Evolutionary conservation across 2,329 filamentous ascomycete species (phyloP).

Genomic region (Claviceps spartinae): DNA sequence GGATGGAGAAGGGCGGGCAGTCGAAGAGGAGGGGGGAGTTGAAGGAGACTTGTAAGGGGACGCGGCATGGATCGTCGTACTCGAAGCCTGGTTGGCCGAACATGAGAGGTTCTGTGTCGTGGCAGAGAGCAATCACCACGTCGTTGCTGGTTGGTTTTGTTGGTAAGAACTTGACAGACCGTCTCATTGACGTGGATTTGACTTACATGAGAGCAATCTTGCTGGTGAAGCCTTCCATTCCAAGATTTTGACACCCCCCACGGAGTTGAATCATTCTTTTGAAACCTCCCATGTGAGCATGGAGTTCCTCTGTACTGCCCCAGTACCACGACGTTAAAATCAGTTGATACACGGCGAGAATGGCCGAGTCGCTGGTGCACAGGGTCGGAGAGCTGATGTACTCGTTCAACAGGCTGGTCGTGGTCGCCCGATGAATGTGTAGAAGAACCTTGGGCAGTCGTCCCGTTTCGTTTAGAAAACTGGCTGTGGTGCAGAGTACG

Average conservation of each 20-base stretch:
- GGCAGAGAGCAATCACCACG: constrained; percentile 32
- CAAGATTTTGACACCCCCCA: constrained; percentile 31
- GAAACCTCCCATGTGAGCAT: constrained; percentile 32
- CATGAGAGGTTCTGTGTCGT: constrained; percentile 30
- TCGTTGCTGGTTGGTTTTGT: constrained; percentile 25
- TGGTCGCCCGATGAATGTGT: constrained; percentile 28
- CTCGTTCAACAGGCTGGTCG: constrained; percentile 32
- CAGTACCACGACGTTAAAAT: constrained; percentile 41
- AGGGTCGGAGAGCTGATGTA: constrained; percentile 25
- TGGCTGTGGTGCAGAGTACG: constrained; percentile 35
- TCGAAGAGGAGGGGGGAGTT: constrained; percentile 34
- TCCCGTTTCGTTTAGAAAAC: constrained; percentile 36
- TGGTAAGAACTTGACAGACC: constrained; percentile 4
- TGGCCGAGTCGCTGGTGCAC: constrained; percentile 29
- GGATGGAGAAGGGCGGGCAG: constrained; percentile 28
- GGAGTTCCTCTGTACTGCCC: constrained; percentile 31
- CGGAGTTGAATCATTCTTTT: constrained; percentile 33
- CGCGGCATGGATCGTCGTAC: constrained; percentile 23
- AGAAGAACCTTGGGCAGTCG: constrained; percentile 30
- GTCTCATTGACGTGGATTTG: not conserved
- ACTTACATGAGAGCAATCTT: constrained; percentile 36
- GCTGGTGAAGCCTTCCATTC: constrained; percentile 31
- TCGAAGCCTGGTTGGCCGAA: constrained; percentile 27
- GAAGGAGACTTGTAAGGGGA: constrained; percentile 29
- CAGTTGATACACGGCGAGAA: constrained; percentile 35